phyloP scores from a whole-genome alignment of 371 early-diverging fungal genomes.

The Lichtheimia ramosa region DNA sequence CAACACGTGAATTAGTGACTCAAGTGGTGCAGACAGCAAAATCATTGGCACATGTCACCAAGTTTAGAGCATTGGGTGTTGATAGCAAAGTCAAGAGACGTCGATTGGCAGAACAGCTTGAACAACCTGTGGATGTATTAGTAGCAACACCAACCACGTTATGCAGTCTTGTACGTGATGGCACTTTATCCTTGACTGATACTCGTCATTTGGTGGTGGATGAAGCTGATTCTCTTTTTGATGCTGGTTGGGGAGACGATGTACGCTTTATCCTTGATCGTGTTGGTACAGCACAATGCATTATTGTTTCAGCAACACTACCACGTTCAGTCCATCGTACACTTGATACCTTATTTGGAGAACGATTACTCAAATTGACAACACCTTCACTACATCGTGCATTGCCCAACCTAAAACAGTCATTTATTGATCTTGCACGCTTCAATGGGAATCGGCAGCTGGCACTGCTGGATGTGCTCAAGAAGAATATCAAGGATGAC shows the following conservation, averaged over 20 bases:
- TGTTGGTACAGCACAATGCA: conserved; percentile 32
- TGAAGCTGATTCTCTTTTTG: conserved; percentile 94
- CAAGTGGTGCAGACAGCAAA: conserved; percentile 76
- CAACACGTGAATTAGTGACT: conserved; percentile 85
- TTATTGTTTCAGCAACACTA: conserved; percentile 85
- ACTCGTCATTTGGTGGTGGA: conserved; percentile 78
- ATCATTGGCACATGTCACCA: conserved; percentile 66
- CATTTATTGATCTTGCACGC: conserved; percentile 68
- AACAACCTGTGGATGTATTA: conserved; percentile 75
- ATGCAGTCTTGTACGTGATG: conserved; percentile 37
- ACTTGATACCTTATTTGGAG: conserved; percentile 56
- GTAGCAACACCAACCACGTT: conserved; percentile 79
- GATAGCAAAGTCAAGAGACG: conserved; percentile 43
- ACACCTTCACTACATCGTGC: conserved; percentile 86
- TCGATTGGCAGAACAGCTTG: conserved; percentile 37
- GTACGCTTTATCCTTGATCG: conserved; percentile 27
- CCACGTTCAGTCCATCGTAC: conserved; percentile 73
- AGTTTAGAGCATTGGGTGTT: conserved; percentile 69
- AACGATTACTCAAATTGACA: conserved; percentile 65
- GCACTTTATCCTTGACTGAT: conserved; percentile 56
- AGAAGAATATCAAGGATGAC: conserved; percentile 57
- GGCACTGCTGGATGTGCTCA: conserved; percentile 74
- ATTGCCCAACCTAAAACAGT: conserved; percentile 72
- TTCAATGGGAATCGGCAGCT: conserved; percentile 63
- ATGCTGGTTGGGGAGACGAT: conserved; percentile 77